These are phyloP conservation scores for Pythium diclinum DNA, from an alignment of 352 stramenopile species.

Conservation along the genomic window DNA sequence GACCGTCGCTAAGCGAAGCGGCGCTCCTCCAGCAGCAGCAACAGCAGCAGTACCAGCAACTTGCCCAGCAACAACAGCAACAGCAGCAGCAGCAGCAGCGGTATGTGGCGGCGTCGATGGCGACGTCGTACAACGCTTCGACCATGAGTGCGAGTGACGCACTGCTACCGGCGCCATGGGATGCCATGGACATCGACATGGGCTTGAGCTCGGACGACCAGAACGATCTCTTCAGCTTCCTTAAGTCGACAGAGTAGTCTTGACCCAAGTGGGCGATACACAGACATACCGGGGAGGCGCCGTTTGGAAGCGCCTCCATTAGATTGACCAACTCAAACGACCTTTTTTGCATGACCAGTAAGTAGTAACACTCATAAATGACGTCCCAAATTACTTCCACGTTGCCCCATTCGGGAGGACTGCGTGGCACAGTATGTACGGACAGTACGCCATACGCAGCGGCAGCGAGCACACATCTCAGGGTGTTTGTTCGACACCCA, in stretches of 20 bases:
- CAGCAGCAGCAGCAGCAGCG: conserved; percentile 9
- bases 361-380: background rate
- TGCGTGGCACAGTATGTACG: background rate
- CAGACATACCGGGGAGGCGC: background rate
- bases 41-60: conserved; percentile 14
- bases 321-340: background rate
- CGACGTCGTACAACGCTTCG: background rate
- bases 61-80: conserved; percentile 9
- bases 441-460: background rate
- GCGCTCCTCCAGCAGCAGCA: conserved; percentile 7
- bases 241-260: conserved; percentile 27
- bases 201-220: conserved; percentile 19
- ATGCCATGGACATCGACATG: conserved; percentile 29
- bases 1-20: conserved; percentile 8
- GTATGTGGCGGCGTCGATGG: conserved; percentile 4
- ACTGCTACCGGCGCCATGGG: conserved; percentile 17
- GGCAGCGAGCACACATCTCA: too few species aligned
- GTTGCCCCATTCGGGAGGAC: background rate
- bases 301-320: background rate
- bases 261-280: background rate
- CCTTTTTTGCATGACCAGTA: background rate
- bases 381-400: background rate
- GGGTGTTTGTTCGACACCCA: too few species aligned
- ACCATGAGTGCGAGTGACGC: conserved; percentile 1
- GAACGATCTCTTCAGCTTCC: conserved; percentile 29